Conservation (phyloP, 306 rosid genomes). For the Fagus sylvatica region DNA sequence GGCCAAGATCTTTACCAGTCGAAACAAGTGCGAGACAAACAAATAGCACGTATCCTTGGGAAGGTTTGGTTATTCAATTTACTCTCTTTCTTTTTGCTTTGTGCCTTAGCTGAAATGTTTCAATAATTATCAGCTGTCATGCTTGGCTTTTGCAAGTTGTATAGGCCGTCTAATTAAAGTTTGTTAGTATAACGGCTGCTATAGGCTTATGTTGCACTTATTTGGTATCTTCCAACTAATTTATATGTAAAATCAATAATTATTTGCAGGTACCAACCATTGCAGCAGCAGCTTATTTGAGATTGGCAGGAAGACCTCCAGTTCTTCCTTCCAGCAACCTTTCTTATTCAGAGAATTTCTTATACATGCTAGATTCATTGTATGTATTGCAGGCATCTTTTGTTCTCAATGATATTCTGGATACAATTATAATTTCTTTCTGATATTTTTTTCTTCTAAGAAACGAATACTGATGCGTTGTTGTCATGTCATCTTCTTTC, state of each 20-base stretch:
- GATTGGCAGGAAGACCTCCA: slow-evolving; percentile 85
- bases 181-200: slow-evolving; percentile 5
- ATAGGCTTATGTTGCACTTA: slow-evolving; percentile 9
- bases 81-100: slow-evolving; percentile 19
- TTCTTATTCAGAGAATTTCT: slow-evolving; percentile 79
- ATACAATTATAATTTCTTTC: background rate
- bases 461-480: background rate
- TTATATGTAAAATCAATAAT: slow-evolving; percentile 1
- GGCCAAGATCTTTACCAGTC: slow-evolving; percentile 82
- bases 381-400: slow-evolving; percentile 34
- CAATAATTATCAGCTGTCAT: slow-evolving; percentile 8
- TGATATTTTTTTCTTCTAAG: background rate
- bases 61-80: slow-evolving; percentile 51
- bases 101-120: slow-evolving; percentile 8
- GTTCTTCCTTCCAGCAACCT: slow-evolving; percentile 84
- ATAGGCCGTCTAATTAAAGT: background rate
- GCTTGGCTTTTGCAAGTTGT: background rate
- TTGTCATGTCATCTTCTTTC: background rate
- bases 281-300: slow-evolving; percentile 83
- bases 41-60: slow-evolving; percentile 82
- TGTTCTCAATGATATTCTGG: slow-evolving; percentile 2
- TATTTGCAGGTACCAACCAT: slow-evolving; percentile 75
- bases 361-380: slow-evolving; percentile 94
- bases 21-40: slow-evolving; percentile 87
- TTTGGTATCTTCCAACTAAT: slow-evolving; percentile 14